phyloP scores from a whole-genome alignment of 208 protist genomes.

The Wallacemonas sp. region DNA sequence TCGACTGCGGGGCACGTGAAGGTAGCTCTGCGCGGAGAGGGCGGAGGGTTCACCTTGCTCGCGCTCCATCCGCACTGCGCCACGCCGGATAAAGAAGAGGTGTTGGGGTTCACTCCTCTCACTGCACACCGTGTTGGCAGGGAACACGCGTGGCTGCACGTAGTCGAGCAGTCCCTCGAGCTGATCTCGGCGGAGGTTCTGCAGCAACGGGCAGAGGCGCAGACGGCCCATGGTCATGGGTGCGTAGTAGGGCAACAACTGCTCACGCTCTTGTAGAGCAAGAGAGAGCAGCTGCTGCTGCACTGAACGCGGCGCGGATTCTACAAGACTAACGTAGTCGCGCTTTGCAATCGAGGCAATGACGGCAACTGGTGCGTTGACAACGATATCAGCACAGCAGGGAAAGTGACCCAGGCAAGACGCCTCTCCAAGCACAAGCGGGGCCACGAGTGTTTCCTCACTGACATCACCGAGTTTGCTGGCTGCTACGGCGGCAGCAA shows the following conservation, averaged over 20 bases:
- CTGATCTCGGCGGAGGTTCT: constrained; percentile 42
- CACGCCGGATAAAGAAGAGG: constrained; percentile 82
- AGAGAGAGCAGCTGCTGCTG: constrained; percentile 45
- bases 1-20: constrained; percentile 42
- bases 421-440: constrained; percentile 63
- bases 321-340: constrained; percentile 49
- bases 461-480: neutral
- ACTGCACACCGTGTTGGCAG: constrained; percentile 68
- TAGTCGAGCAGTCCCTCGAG: constrained; percentile 58
- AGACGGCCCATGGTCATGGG: constrained; percentile 59
- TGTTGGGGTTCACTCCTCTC: constrained; percentile 39
- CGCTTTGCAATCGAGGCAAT: constrained; percentile 37
- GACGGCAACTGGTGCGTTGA: constrained; percentile 41
- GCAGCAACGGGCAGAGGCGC: constrained; percentile 66
- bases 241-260: constrained; percentile 55
- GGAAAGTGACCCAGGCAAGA: constrained; percentile 60
- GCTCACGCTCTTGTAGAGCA: constrained; percentile 56
- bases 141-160: constrained; percentile 57
- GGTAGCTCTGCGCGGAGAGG: constrained; percentile 17
- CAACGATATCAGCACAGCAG: constrained; percentile 46
- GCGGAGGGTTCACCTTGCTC: constrained; percentile 23
- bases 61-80: constrained; percentile 60
- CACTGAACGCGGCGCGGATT: constrained; percentile 21
- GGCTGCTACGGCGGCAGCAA: constrained; percentile 1
- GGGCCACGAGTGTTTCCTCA: constrained; percentile 37